A percentile compares a stretch with the other conserved stretches of the same genome.
These are phyloP conservation scores for Syzygium jambos DNA, from an alignment of 345 rosid species.

Conservation along the genomic window DNA sequence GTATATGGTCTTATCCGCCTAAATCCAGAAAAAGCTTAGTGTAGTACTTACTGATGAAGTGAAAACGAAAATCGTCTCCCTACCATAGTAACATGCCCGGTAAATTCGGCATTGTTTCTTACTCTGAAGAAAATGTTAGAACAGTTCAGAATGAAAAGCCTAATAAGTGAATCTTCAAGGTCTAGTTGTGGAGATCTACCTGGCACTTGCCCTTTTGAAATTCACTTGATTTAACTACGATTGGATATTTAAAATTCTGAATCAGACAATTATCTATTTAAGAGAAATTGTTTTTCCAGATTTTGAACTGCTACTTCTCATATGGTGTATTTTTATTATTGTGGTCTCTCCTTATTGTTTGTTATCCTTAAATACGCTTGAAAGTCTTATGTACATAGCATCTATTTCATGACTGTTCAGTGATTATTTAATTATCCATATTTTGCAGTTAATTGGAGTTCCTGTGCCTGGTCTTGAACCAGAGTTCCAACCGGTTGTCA, in stretches of 20 bases:
- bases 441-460: slow-evolving; percentile 66
- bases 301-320: neutral
- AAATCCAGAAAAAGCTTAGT: neutral
- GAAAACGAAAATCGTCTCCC: neutral
- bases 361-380: neutral
- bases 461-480: slow-evolving; percentile 65
- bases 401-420: neutral
- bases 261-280: neutral
- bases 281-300: neutral
- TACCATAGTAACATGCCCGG: neutral
- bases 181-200: neutral
- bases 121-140: neutral
- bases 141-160: neutral
- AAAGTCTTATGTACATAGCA: neutral
- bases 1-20: neutral
- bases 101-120: neutral
- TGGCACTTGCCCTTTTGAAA: neutral
- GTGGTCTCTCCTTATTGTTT: neutral
- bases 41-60: too few species aligned
- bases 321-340: neutral
- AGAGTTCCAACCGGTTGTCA: slow-evolving; percentile 79
- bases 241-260: neutral
- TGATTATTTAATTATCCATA: slow-evolving; percentile 4
- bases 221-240: neutral
- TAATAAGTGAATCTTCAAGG: neutral